phyloP scores from a whole-genome alignment of 78 protist species.

The Dictyostelium capitatum region DNA sequence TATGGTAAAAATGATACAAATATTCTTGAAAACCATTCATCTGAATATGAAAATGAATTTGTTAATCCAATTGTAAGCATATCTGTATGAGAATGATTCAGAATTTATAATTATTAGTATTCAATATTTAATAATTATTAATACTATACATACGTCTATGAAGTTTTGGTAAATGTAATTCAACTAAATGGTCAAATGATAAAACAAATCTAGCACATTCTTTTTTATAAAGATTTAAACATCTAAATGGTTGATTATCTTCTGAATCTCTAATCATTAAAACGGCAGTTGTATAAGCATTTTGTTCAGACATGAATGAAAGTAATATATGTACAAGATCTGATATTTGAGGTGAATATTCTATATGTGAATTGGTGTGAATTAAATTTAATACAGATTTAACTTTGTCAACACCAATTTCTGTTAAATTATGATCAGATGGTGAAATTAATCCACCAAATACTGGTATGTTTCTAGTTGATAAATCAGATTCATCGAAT shows the following conservation, averaged over 20 bases:
- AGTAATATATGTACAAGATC: conserved; percentile 67
- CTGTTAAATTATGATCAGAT: conserved; percentile 66
- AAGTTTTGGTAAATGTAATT: conserved; percentile 54
- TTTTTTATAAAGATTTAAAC: conserved; percentile 34
- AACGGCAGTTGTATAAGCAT: background rate
- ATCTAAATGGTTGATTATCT: conserved; percentile 3
- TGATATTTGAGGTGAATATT: conserved; percentile 62
- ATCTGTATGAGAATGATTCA: conserved; percentile 23
- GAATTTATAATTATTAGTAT: background rate
- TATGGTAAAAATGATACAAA: conserved; percentile 64
- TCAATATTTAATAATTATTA: background rate
- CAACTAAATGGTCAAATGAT: conserved; percentile 56
- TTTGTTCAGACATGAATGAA: conserved; percentile 43
- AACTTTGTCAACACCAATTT: conserved; percentile 48
- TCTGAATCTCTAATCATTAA: conserved; percentile 8
- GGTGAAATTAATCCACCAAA: conserved; percentile 72
- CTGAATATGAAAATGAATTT: conserved; percentile 15
- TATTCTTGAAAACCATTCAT: conserved; percentile 74
- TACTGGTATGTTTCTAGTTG: conserved; percentile 59
- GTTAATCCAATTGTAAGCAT: conserved; percentile 55
- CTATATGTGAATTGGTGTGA: conserved; percentile 37
- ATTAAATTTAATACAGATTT: conserved; percentile 5
- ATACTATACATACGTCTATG: conserved; percentile 50
- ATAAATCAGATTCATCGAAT: conserved; percentile 2
- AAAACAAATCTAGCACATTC: conserved; percentile 41